Evolutionary conservation across 805 yeast genomes (phyloP), one percentile per base, ranked within the genome.

Genomic region (Candida hispaniensis): DNA sequence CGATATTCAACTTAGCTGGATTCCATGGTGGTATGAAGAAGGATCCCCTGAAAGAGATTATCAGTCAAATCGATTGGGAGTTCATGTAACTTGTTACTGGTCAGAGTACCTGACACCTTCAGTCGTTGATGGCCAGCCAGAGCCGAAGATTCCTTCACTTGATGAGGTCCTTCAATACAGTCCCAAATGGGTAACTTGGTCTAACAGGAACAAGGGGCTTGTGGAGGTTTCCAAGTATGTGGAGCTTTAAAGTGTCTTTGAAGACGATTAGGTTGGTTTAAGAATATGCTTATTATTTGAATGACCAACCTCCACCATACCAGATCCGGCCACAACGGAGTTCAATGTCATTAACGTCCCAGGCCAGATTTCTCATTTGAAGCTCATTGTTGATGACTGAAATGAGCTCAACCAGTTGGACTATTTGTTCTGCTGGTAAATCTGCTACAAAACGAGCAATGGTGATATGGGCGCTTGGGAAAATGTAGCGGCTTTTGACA

Each of bases 1-100:
- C 48, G 79, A 68, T 44, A 41, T 82, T 26, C 79, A 76, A 2
- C 46, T 82, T 32, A 79, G 79, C 49, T 82, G 93, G 93, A 60
- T 78, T 19, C 93, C 93, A 4, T 66, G 65, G 35, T 58, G 68
- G 47, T 58, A 67, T 9, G 63, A 64, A 17, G 73, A 63, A 26
- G 57, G 51, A 22, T 59, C 55, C 14, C 54, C 47, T 17, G 56
- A 49, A 9, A 56, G 49, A 10, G 44, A 39, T 6, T 18, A 19
- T 5, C 28, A 15, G 11, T 20, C 17, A 19, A 38, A 30, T 17
- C 14, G 34, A 9, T 39, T 47, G 38, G 47, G 49, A 5, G 65
- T 83, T 1, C 54, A 60, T 6, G 65, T 83, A 6, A 62, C 69
- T 14, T 85, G 95, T 51, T 72, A 61, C 48, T 85, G 88, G 86